phyloP scores from a whole-genome alignment of 192 early-diverging fungal genomes.

The Cetraspora pellucida region DNA sequence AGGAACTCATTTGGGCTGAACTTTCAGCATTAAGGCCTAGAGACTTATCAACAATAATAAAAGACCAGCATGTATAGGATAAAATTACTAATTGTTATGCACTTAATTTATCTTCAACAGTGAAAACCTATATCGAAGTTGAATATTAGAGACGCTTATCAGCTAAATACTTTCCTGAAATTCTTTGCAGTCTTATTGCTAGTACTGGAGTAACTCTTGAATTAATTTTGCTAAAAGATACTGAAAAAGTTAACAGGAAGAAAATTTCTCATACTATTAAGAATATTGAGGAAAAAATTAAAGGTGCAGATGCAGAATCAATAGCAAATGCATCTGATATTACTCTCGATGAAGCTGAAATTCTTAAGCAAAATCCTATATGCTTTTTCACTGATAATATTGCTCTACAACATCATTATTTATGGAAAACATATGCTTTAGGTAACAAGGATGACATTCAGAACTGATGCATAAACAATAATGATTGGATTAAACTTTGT shows the following conservation, averaged over 20 bases:
- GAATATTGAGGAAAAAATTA: slow-evolving; percentile 20
- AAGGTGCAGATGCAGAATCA: slow-evolving; percentile 25
- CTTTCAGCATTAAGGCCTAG: slow-evolving; percentile 27
- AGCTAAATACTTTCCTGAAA: slow-evolving; percentile 29
- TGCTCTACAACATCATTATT: slow-evolving; percentile 26
- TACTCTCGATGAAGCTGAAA: slow-evolving; percentile 17
- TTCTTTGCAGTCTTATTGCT: slow-evolving; percentile 30
- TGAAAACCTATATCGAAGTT: slow-evolving; percentile 29
- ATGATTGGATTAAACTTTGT: slow-evolving; percentile 30
- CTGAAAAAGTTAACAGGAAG: not conserved
- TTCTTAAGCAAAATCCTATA: slow-evolving; percentile 22
- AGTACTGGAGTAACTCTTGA: slow-evolving; percentile 22
- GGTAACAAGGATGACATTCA: slow-evolving; percentile 26
- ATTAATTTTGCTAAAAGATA: slow-evolving; percentile 22
- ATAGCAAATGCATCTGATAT: slow-evolving; percentile 26
- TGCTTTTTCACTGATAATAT: slow-evolving; percentile 23
- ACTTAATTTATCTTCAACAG: slow-evolving; percentile 15
- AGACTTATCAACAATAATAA: slow-evolving; percentile 25
- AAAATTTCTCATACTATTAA: slow-evolving; percentile 27
- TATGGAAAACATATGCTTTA: slow-evolving; percentile 31
- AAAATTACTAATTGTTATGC: slow-evolving; percentile 28
- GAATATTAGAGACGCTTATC: slow-evolving; percentile 30
- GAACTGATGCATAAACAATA: slow-evolving; percentile 21
- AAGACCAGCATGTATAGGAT: slow-evolving; percentile 15
- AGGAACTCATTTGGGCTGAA: slow-evolving; percentile 26